These are phyloP conservation scores for Hondaea fermentalgiana DNA, from an alignment of 108 stramenopile genomes.

Conservation along the genomic window DNA sequence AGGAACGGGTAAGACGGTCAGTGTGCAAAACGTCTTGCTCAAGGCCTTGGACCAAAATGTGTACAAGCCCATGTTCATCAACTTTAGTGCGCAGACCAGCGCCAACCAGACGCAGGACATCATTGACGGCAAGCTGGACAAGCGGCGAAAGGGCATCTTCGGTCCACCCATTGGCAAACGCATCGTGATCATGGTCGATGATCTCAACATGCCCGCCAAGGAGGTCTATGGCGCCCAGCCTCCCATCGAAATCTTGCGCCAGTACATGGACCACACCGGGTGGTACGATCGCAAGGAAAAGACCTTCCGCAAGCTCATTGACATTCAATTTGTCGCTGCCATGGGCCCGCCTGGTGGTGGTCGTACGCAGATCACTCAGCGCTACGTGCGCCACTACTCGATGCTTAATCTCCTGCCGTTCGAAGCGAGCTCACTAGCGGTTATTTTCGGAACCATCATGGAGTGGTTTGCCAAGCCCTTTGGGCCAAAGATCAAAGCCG, in stretches of 20 bases:
- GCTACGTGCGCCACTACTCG: conserved; percentile 58
- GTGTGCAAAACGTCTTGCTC: conserved; percentile 45
- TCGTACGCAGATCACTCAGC: conserved; percentile 52
- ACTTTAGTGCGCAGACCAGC: conserved; percentile 57
- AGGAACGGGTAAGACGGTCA: conserved; percentile 54
- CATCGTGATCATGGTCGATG: conserved; percentile 56
- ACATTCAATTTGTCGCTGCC: conserved; percentile 56
- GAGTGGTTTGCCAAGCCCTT: conserved; percentile 46
- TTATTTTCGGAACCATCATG: conserved; percentile 51
- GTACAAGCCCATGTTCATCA: conserved; percentile 48
- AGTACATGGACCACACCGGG: conserved; percentile 62
- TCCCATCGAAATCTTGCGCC: conserved; percentile 57
- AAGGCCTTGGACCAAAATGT: conserved; percentile 25
- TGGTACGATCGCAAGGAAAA: conserved; percentile 62
- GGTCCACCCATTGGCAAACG: conserved; percentile 53
- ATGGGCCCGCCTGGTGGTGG: conserved; percentile 64
- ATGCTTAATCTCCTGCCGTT: conserved; percentile 52
- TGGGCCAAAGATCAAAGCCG: conserved; percentile 36
- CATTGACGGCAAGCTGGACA: conserved; percentile 57
- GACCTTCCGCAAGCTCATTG: conserved; percentile 45
- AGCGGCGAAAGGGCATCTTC: conserved; percentile 55
- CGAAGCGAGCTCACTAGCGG: conserved; percentile 36
- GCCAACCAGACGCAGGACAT: conserved; percentile 62
- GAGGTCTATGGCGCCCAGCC: conserved; percentile 65
- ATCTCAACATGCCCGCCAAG: conserved; percentile 68